Evolutionary conservation across 169 alveolate genomes (phyloP), one percentile per base, ranked within the genome.

Genomic region (Ichthyophthirius multifiliis): DNA sequence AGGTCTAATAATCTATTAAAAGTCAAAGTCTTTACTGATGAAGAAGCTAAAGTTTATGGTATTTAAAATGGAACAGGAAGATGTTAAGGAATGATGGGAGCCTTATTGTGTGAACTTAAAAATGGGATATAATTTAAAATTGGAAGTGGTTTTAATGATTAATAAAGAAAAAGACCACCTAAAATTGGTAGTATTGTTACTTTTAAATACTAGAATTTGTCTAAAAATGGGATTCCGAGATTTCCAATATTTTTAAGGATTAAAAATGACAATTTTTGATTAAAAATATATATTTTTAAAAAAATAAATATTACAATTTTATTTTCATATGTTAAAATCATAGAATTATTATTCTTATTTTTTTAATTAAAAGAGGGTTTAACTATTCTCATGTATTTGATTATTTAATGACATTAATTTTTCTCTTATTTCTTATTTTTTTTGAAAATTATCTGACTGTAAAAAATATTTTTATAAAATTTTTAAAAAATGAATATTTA

Each of bases 31-130:
- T 86, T 85, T 37, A 48, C 74, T 27, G 95, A 91, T 76, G 92
- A 87, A n/a, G 93, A 88, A 80, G 94, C 94, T 1, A 86, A 88
- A 16, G 90, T 88, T 27, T 83, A 81, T 41, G 92, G 83, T 0
- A 43, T 63, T 18, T 80, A 88, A 43, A 65, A 86, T 39, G 95
- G 95, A n/a, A 86, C 81, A 31, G 95, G 95, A 5, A 82, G 89
- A 62, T 82, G 65, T 63, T 34, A 79, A 23, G 83, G 74, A n/a
- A 37, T 85, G 77, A 67, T 86, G 48, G 96, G 96, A 41, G 90
- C 93, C 1, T 30, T 91, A n/a, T 44, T 20, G 12, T 81, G 79
- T n/a, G 45, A 78, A 27, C 44, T 27, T 16, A 86, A 85, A 37
- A 83, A 77, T 35, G 95, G 95, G 31, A 65, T 46, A 30, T 83